These are phyloP conservation scores for Chamaenerion angustifolium DNA, from an alignment of 345 rosid species.

Conservation along the genomic window DNA sequence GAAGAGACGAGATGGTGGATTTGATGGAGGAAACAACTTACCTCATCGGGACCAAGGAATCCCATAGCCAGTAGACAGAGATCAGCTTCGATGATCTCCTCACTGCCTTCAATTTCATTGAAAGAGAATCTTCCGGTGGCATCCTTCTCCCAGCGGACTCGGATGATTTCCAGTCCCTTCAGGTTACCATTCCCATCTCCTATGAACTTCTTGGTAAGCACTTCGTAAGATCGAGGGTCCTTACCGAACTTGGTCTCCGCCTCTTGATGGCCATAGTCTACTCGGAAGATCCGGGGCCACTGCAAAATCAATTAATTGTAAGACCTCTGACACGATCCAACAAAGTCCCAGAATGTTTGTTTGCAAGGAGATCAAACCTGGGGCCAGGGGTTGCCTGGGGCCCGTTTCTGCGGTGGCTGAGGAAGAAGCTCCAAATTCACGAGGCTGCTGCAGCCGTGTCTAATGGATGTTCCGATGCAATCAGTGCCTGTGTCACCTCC, in stretches of 20 bases:
- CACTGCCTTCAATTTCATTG: conserved; percentile 76
- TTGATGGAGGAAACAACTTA: no score
- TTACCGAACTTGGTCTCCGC: conserved; percentile 72
- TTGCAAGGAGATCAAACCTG: conserved; percentile 37
- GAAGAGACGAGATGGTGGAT: no score
- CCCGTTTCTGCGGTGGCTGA: conserved; percentile 72
- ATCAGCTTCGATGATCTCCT: conserved; percentile 80
- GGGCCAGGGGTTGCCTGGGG: conserved; percentile 99
- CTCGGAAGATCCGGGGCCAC: conserved; percentile 96
- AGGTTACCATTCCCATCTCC: conserved; percentile 75
- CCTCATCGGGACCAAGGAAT: conserved; percentile 92
- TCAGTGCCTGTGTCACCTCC: conserved; percentile 99
- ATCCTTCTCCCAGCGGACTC: conserved; percentile 84
- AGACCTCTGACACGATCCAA: background rate
- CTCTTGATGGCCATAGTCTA: conserved; percentile 97
- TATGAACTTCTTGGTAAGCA: conserved; percentile 73
- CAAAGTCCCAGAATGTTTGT: background rate
- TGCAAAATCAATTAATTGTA: conserved; percentile 12
- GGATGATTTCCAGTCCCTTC: conserved; percentile 73
- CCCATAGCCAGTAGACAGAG: conserved; percentile 94
- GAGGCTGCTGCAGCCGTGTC: conserved; percentile 73
- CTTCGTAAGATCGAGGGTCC: conserved; percentile 90
- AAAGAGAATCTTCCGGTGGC: conserved; percentile 65
- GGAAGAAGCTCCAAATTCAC: conserved; percentile 92
- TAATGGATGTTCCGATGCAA: conserved; percentile 93